These are phyloP conservation scores for Candida sakaeoensis DNA, from an alignment of 805 yeast species.

Conservation along the genomic window DNA sequence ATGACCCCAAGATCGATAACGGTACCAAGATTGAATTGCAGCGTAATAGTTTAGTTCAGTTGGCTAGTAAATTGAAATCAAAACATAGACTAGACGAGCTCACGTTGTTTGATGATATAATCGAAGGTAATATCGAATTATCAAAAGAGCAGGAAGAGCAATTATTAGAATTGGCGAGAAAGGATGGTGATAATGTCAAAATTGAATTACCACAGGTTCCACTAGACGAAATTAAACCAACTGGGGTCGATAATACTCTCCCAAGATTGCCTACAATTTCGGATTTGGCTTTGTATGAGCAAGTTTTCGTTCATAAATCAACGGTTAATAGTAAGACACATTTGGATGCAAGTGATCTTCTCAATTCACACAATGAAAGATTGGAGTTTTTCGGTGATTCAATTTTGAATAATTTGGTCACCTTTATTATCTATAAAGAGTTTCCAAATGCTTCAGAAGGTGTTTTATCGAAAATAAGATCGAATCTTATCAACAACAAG, in stretches of 20 bases:
- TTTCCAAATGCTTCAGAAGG: conserved; percentile 82
- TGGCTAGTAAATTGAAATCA: conserved; percentile 60
- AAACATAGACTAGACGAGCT: conserved; percentile 47
- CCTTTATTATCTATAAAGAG: conserved; percentile 59
- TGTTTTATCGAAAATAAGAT: conserved; percentile 64
- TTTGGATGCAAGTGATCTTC: conserved; percentile 52
- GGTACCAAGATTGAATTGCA: conserved; percentile 49
- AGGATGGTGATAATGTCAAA: conserved; percentile 4
- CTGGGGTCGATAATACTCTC: conserved; percentile 9
- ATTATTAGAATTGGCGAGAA: not conserved
- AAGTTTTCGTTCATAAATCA: conserved; percentile 83
- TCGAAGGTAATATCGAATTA: conserved; percentile 33
- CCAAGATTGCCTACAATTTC: conserved; percentile 71
- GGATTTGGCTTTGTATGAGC: conserved; percentile 53
- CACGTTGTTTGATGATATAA: conserved; percentile 54
- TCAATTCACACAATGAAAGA: conserved; percentile 75
- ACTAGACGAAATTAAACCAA: conserved; percentile 12
- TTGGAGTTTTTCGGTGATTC: conserved; percentile 92
- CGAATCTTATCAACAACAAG: conserved; percentile 68
- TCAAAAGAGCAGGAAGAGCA: conserved; percentile 14
- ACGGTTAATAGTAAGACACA: conserved; percentile 55
- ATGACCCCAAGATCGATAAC: conserved; percentile 30
- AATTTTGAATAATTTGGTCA: conserved; percentile 66
- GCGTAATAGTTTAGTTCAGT: conserved; percentile 49
- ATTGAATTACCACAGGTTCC: conserved; percentile 8